Evolutionary conservation across 2,329 filamentous ascomycete species (phyloP).

Genomic region (Phialemonium atrogriseum): DNA sequence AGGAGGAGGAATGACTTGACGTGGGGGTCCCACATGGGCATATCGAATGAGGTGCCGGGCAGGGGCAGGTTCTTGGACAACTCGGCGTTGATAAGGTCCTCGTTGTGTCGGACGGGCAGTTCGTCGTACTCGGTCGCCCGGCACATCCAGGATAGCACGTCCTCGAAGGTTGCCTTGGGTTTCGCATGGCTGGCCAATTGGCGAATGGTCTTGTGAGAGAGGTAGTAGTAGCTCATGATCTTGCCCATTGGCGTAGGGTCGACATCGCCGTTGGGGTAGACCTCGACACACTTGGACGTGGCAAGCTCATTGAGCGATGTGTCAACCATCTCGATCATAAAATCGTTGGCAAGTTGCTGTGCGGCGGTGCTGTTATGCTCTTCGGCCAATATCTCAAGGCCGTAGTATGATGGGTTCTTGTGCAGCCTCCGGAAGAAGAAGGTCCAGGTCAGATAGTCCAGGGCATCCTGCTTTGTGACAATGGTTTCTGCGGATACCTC

Average conservation of each 20-base stretch:
- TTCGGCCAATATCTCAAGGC: conserved; percentile 84
- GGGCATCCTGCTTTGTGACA: conserved; percentile 86
- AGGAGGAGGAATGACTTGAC: conserved; percentile 92
- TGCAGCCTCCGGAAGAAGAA: conserved; percentile 97
- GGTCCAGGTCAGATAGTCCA: conserved; percentile 98
- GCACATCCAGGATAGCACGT: conserved; percentile 87
- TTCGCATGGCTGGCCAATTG: conserved; percentile 72
- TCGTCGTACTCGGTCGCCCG: conserved; percentile 94
- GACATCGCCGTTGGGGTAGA: conserved; percentile 81
- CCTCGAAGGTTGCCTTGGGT: conserved; percentile 65
- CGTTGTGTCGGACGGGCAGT: conserved; percentile 93
- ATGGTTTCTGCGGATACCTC: conserved; percentile 93
- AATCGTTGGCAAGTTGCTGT: conserved; percentile 83
- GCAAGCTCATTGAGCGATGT: conserved; percentile 75
- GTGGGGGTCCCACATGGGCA: conserved; percentile 98
- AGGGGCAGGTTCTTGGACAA: conserved; percentile 73
- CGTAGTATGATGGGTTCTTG: conserved; percentile 98
- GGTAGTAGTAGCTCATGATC: conserved; percentile 99
- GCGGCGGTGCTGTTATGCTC: conserved; percentile 84
- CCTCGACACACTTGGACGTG: conserved; percentile 72
- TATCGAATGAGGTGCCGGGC: conserved; percentile 48
- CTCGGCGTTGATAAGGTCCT: conserved; percentile 93
- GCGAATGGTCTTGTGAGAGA: conserved; percentile 89
- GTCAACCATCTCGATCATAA: conserved; percentile 88
- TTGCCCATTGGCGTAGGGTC: conserved; percentile 87